Evolutionary conservation across 441 rosid species (phyloP).

Genomic region (Brassica hybrid): DNA sequence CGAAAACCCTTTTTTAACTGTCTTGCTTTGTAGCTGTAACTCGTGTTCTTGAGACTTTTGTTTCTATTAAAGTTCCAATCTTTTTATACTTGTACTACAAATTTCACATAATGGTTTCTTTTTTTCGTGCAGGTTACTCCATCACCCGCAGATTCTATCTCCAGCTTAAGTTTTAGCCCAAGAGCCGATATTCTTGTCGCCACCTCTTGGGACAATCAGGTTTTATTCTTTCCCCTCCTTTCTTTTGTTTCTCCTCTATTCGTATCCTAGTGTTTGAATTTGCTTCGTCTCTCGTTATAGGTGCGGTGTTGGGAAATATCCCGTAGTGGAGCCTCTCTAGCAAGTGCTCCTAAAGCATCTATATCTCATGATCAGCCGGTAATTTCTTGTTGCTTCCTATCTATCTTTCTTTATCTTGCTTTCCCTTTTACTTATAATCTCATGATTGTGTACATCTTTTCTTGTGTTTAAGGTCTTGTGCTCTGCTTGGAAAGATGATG

Average conservation of each 20-base stretch:
- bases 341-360: slow-evolving; percentile 79
- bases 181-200: slow-evolving; percentile 84
- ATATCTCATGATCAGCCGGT: slow-evolving; percentile 96
- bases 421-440: slow-evolving; percentile 14
- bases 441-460: background rate
- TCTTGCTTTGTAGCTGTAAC: background rate
- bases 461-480: slow-evolving; percentile 71
- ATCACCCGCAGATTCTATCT: slow-evolving; percentile 83
- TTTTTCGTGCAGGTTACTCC: slow-evolving; percentile 67
- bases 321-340: slow-evolving; percentile 57
- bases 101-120: background rate
- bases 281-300: slow-evolving; percentile 43
- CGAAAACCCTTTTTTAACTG: background rate
- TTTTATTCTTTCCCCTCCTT: slow-evolving; percentile 31
- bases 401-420: slow-evolving; percentile 9
- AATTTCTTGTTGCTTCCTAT: slow-evolving; percentile 37
- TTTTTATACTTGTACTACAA: background rate
- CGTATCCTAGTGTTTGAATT: slow-evolving; percentile 15
- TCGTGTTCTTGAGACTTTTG: background rate
- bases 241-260: background rate
- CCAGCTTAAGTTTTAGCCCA: slow-evolving; percentile 92
- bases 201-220: slow-evolving; percentile 99
- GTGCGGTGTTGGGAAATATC: slow-evolving; percentile 95
- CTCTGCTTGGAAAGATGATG: background rate
- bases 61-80: background rate